Base-by-base conservation (phyloP, 345 rosid genomes). In the Bruguiera parviflora region DNA sequence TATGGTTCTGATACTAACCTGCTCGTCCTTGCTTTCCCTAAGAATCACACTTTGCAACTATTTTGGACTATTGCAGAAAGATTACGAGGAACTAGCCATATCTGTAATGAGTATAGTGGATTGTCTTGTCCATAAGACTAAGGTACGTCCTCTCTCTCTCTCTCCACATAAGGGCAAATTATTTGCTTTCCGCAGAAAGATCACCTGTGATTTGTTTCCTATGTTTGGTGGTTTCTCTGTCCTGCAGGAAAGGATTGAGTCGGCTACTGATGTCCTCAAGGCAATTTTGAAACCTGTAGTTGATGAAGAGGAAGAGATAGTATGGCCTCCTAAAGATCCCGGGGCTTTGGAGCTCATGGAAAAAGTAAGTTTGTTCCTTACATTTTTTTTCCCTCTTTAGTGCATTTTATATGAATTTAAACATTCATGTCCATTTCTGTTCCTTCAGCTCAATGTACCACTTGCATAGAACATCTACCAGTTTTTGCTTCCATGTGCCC, bases 91-190 rank as follows among this genome's bases (percentile, higher is more conserved):
- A 79, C 70, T 94, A 78, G 97, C 98, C 57, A 52, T 71, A 37
- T 78, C 90, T 15, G 85, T 91, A 61, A 94, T 89, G 98, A 87
- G 65, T 84, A 86, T 88, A 68, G 97, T 94, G 68, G 98, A 94
- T 77, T 63, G 79, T 61, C 61, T 91, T 61, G 97, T 94, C 66
- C 90, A 89, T 71, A 89, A 88, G 79, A 91, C 98, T 61, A 86
- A 85, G 51, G 97, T 91, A 76, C 59, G 39, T 67, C 64, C 73
- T 61, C 66, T 31, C 37, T 60, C 37, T 60, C 61, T 65, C 47
- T 8, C 31, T 8, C 63, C 49, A 15, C 58, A n/a, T 28, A 8
- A 58, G 59, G 64, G 22, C 19, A 39, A 3, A 39, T 51, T 24
- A 43, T 22, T 13, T 25, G 10, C 9, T 49, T 63, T 46, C 24